Evolutionary conservation across 148 eudicot genomes (phyloP).

Genomic region (Rhododendron kiyosumense): DNA sequence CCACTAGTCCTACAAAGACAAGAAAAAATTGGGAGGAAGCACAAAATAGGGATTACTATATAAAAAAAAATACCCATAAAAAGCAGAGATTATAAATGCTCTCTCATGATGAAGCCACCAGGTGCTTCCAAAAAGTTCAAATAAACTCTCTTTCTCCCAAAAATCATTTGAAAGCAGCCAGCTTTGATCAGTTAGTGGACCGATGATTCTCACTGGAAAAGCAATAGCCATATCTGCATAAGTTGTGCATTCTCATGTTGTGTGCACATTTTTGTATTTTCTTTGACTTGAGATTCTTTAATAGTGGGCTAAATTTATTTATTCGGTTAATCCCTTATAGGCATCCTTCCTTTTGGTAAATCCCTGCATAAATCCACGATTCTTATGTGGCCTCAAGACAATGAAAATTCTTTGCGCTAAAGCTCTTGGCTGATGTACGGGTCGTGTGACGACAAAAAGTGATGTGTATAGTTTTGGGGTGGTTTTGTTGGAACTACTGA

Average conservation of each 20-base stretch:
- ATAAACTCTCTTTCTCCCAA: background rate
- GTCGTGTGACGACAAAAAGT: conserved; percentile 56
- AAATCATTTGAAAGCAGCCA: background rate
- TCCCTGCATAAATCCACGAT: background rate
- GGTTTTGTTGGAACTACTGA: conserved; percentile 57
- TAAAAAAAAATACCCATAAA: background rate
- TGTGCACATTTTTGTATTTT: background rate
- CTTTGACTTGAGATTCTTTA: background rate
- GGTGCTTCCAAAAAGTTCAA: background rate
- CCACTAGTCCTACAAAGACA: background rate
- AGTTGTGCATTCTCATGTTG: background rate
- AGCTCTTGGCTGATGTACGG: conserved; percentile 21
- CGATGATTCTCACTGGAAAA: background rate
- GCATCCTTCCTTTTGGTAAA: background rate
- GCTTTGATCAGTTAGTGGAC: background rate
- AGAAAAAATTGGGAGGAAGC: background rate
- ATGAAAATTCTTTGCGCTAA: conserved; percentile 4
- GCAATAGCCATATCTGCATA: background rate
- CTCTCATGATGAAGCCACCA: background rate
- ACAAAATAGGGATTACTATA: background rate
- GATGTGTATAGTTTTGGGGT: conserved; percentile 85
- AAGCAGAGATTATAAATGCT: background rate
- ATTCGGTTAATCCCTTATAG: background rate
- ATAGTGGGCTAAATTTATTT: background rate
- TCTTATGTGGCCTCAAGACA: background rate